These are phyloP conservation scores for Cercophora scortea DNA, from an alignment of 495 filamentous ascomycete genomes.

Conservation along the genomic window DNA sequence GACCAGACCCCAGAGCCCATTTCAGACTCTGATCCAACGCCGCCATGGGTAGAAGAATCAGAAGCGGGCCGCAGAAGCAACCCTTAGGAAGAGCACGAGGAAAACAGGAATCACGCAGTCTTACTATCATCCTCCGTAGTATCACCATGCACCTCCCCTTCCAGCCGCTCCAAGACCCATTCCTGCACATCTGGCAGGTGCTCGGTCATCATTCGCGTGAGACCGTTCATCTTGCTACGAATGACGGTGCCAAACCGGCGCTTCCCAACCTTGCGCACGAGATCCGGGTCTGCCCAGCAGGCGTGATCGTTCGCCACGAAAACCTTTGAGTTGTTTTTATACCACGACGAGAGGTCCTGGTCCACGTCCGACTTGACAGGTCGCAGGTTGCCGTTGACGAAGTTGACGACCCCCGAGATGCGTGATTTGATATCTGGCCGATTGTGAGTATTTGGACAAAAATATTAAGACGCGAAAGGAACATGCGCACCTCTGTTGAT, in stretches of 20 bases:
- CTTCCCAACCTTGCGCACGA: conserved; percentile 53
- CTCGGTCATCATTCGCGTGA: conserved; percentile 57
- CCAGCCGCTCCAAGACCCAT: conserved; percentile 45
- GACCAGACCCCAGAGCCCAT: no score
- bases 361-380: conserved; percentile 60
- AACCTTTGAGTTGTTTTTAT: conserved; percentile 62
- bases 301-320: conserved; percentile 65
- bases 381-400: conserved; percentile 56
- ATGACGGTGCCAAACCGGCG: conserved; percentile 56
- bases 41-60: no score
- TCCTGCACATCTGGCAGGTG: conserved; percentile 50
- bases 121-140: conserved; percentile 29
- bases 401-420: conserved; percentile 45
- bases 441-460: neutral
- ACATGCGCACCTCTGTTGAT: conserved; percentile 51
- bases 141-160: conserved; percentile 24
- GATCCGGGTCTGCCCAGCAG: conserved; percentile 54
- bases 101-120: neutral
- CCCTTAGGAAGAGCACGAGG: neutral
- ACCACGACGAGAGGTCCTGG: conserved; percentile 59
- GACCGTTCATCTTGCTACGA: conserved; percentile 40
- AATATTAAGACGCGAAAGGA: neutral
- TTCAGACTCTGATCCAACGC: no score
- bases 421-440: conserved; percentile 33
- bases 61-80: no score